phyloP scores from a whole-genome alignment of 2,329 filamentous ascomycete genomes.

The Chalara sp. region DNA sequence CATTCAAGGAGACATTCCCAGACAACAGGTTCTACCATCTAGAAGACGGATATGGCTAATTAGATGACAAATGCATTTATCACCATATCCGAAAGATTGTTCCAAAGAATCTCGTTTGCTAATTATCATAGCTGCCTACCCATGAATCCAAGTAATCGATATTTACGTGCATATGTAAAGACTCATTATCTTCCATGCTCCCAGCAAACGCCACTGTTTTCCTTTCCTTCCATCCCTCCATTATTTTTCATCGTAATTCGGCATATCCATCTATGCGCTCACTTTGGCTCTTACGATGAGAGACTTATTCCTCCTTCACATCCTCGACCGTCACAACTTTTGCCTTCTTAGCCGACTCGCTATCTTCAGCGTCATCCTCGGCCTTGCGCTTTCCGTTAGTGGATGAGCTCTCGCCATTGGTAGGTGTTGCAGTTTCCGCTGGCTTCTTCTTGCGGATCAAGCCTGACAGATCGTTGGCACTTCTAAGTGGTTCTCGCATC shows the following conservation, averaged over 20 bases:
- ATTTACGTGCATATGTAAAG: too few relatives aligned
- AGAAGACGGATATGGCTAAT: too few relatives aligned
- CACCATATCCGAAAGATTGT: too few relatives aligned
- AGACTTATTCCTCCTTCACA: background rate
- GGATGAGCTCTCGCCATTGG: conserved; percentile 19
- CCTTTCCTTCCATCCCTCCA: too few relatives aligned
- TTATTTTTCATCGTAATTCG: too few relatives aligned
- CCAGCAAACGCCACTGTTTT: too few relatives aligned
- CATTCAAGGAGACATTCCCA: background rate
- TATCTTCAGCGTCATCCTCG: conserved; percentile 28
- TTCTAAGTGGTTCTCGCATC: conserved; percentile 1
- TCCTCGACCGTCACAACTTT: conserved; percentile 20
- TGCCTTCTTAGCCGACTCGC: conserved; percentile 25
- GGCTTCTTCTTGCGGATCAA: conserved; percentile 63
- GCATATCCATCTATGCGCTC: too few relatives aligned
- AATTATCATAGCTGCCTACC: too few relatives aligned
- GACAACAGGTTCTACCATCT: background rate
- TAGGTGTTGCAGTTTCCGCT: conserved; percentile 23
- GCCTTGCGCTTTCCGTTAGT: conserved; percentile 49
- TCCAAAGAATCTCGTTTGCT: too few relatives aligned
- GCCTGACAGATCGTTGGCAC: conserved; percentile 62
- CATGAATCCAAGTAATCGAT: too few relatives aligned
- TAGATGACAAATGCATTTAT: too few relatives aligned
- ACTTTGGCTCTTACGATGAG: background rate
- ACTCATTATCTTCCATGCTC: too few relatives aligned